Percentiles rank a stretch among this genome's conserved stretches.
Evolutionary conservation across 139 green algal genomes (phyloP).

Genomic region (Chlamydomonas applanata): DNA sequence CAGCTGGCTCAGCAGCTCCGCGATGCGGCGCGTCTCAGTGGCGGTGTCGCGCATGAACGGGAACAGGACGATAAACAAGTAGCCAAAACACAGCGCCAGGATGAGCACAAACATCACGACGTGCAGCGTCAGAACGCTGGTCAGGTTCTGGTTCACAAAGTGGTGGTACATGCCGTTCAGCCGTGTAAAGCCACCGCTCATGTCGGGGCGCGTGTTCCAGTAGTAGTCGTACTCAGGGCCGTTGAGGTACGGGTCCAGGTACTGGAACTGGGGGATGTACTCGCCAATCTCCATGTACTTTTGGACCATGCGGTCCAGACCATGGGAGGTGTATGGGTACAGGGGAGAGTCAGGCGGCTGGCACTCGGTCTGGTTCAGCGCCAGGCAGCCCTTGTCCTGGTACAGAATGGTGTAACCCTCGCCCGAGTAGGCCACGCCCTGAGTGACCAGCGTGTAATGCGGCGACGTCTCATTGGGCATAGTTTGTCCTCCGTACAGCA

Average conservation of each 20-base stretch:
- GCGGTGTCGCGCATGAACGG: constrained; percentile 23
- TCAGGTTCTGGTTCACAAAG: no score
- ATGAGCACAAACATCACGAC: constrained; percentile 23
- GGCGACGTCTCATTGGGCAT: not conserved
- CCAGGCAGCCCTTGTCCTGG: not conserved
- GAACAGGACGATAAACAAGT: constrained; percentile 24
- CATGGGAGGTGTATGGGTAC: constrained; percentile 1
- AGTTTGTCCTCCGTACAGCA: not conserved
- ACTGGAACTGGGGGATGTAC: constrained; percentile 2
- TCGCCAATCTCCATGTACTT: constrained; percentile 16
- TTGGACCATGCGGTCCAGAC: constrained; percentile 11
- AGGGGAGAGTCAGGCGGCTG: not conserved
- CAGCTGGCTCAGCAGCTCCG: constrained; percentile 50
- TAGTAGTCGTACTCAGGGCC: constrained; percentile 13
- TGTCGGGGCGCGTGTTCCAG: constrained; percentile 14
- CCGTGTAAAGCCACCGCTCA: not conserved
- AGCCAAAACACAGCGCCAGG: constrained; percentile 12
- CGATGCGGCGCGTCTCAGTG: constrained; percentile 43
- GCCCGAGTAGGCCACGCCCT: constrained; percentile 2
- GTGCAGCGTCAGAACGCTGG: constrained; percentile 23
- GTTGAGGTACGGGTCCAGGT: constrained; percentile 13
- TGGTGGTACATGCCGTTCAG: not conserved
- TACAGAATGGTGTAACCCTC: not conserved
- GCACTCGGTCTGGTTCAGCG: constrained; percentile 5
- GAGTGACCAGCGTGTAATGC: not conserved